Base-by-base conservation (phyloP, 2,329 filamentous ascomycete species). In the Blastomyces parvus region DNA sequence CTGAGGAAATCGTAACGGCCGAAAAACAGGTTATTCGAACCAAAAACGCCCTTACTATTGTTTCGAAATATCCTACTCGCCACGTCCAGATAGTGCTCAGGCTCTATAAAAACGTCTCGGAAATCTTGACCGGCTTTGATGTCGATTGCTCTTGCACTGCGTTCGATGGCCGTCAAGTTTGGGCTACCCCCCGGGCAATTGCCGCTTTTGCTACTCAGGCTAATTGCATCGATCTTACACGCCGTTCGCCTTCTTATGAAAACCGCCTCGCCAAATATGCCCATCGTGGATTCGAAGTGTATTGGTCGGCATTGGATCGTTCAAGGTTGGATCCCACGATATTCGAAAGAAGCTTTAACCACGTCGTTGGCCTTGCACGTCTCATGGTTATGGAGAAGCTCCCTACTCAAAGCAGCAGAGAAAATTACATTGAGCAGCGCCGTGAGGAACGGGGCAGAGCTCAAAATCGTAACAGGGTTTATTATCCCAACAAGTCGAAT, bases 71-170 rank as follows among this genome's bases (percentile, higher is more conserved):
- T 70, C 91, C 90, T 0, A 90, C 86, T 44, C 86, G 91, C 1
- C 90, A 95, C 72, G 83, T 95, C 3, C 89, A 93, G 80, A 91
- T 96, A 69, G 90, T 96, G 27, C 81, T 95, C 38, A 87, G 90
- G 44, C 85, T 94, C 46, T 95, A 96, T 79, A 90, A 90, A 70
- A 91, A 87, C 0, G 78, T 95, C 56, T 88, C 89, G 0, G 89
- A 95, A 73, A 92, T 96, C 44, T 81, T 96, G 30, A 91, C 90
- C 2, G 91, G 91, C 0, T 96, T 96, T 69, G 91, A 95, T 69
- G 90, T 96, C 59, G 90, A 94, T 72, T 91, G 88, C 72, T 88
- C 89, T 0, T 90, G 90, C 65, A 88, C 86, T 30, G 90, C 89
- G 2, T 96, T 89, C 68, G 86, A 94, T 72, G 91, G 91, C 44